Evolutionary conservation across 192 early-diverging fungal genomes (phyloP).

Genomic region (Podila epicladia): DNA sequence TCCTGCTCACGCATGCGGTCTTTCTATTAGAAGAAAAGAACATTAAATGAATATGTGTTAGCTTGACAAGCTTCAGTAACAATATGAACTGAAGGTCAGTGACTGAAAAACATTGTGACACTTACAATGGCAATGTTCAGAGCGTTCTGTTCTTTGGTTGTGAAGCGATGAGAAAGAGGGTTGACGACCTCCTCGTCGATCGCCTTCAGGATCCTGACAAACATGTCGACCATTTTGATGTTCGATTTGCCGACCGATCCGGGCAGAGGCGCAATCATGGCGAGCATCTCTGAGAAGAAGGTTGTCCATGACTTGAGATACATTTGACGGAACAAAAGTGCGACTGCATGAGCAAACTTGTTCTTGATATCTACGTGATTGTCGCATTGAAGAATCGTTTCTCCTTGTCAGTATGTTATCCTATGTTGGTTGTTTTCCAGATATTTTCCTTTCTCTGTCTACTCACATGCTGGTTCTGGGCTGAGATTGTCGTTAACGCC

Average conservation of each 20-base stretch:
- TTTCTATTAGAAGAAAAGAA: constrained; percentile 57
- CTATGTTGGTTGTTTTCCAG: too few species aligned
- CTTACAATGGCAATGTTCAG: constrained; percentile 77
- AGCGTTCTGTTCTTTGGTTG: constrained; percentile 67
- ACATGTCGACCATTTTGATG: constrained; percentile 70
- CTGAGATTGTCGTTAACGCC: constrained; percentile 44
- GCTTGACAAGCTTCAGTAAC: background rate
- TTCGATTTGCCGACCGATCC: constrained; percentile 58
- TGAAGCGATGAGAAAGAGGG: constrained; percentile 68
- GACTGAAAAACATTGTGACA: background rate
- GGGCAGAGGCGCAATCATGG: constrained; percentile 63
- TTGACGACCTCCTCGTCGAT: constrained; percentile 93
- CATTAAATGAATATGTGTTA: background rate
- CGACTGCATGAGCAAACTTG: constrained; percentile 85
- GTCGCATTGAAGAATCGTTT: background rate
- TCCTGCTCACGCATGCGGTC: constrained; percentile 89
- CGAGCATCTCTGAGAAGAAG: constrained; percentile 88
- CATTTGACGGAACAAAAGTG: constrained; percentile 80
- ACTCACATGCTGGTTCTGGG: constrained; percentile 63
- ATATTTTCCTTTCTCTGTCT: background rate
- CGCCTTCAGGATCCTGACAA: constrained; percentile 79
- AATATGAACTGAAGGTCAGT: too few species aligned
- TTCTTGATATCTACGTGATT: constrained; percentile 68
- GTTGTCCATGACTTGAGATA: constrained; percentile 89
- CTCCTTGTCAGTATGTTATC: too few species aligned